These are phyloP conservation scores for Colletotrichum orbiculare DNA, from an alignment of 2,329 filamentous ascomycete species.

Conservation along the genomic window DNA sequence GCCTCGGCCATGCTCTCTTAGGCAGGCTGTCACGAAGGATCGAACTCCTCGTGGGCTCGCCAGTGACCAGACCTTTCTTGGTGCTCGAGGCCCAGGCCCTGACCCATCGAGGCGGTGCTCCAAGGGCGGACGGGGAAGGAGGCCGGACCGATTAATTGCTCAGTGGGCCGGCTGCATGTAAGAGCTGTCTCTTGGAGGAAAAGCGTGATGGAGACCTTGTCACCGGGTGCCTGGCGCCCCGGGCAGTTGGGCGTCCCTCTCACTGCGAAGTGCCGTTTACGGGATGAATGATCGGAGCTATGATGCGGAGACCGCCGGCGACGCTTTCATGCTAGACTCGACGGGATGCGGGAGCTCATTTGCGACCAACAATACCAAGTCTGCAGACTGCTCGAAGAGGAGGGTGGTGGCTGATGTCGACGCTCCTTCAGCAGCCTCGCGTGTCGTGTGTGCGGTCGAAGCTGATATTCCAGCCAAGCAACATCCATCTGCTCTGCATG, in stretches of 20 bases:
- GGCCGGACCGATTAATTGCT: conserved; percentile 9
- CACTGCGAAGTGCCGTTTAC: conserved; percentile 3
- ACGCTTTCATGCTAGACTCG: conserved; percentile 8
- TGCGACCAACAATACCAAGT: conserved; percentile 10
- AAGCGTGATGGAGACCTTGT: conserved; percentile 15
- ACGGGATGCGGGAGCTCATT: conserved; percentile 15
- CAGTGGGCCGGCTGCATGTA: conserved; percentile 21
- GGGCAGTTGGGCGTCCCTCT: conserved; percentile 2
- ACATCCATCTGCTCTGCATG: conserved; percentile 7
- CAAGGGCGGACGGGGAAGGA: neutral
- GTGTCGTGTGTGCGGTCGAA: conserved; percentile 22
- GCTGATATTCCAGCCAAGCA: conserved; percentile 28
- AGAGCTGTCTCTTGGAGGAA: conserved; percentile 7
- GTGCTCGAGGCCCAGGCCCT: neutral
- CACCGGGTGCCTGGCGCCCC: conserved; percentile 13
- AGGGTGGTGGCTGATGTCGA: conserved; percentile 11
- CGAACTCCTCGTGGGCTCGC: neutral
- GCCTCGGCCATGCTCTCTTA: neutral
- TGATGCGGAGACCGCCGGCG: conserved; percentile 15
- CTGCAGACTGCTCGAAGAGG: conserved; percentile 11
- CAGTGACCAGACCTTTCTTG: conserved; percentile 1
- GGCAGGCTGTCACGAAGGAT: conserved; percentile 11
- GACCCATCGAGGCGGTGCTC: conserved; percentile 10
- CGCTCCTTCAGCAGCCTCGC: neutral
- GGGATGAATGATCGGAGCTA: neutral